Conservation (phyloP, 2,329 filamentous ascomycete species). For the Cercospora sp. region DNA sequence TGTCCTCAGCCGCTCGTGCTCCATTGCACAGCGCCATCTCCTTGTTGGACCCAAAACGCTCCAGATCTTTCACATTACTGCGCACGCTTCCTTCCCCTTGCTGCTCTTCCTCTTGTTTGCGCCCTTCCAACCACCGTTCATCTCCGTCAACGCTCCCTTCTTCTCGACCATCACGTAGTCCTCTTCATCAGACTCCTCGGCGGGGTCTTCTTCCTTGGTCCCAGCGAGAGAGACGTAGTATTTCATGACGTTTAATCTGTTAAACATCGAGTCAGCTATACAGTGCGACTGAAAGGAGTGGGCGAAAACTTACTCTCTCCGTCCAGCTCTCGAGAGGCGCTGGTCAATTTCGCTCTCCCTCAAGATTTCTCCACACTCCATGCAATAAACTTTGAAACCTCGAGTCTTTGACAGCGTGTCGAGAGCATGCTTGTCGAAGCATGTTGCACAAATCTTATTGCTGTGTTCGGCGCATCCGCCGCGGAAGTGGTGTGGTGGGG, state of each 20-base stretch:
- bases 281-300: neutral
- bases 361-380: neutral
- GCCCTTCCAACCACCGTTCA: neutral
- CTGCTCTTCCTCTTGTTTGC: neutral
- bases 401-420: neutral
- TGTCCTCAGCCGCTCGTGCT: neutral
- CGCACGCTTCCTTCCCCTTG: neutral
- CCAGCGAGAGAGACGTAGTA: neutral
- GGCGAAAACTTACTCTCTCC: neutral
- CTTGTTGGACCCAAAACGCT: neutral
- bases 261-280: rapidly evolving
- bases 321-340: neutral
- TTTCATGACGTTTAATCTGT: neutral
- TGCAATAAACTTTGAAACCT: neutral
- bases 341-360: neutral
- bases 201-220: neutral
- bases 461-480: neutral
- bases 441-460: neutral
- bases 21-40: neutral
- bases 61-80: neutral
- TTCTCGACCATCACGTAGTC: neutral
- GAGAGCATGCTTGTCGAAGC: neutral
- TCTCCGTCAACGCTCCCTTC: neutral
- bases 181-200: neutral
- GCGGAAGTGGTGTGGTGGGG: neutral